phyloP scores from a whole-genome alignment of 179 eudicot genomes.

The Nepenthes alata region DNA sequence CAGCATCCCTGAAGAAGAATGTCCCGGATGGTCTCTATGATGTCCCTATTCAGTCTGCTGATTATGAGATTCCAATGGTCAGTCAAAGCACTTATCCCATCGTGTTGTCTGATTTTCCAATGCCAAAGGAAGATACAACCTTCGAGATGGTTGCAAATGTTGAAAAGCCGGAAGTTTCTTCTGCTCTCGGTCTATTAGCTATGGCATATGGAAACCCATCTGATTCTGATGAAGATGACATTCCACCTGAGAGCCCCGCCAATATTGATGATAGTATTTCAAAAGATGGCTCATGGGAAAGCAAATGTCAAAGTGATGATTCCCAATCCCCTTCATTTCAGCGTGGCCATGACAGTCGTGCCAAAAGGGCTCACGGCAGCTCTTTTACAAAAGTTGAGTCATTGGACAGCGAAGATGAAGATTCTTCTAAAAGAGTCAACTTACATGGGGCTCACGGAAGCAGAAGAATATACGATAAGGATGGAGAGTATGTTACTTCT shows the following conservation, averaged over 20 bases:
- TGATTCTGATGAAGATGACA: slow-evolving; percentile 63
- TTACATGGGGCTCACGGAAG: slow-evolving; percentile 15
- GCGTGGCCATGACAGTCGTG: slow-evolving; percentile 20
- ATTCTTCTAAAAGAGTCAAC: slow-evolving; percentile 14
- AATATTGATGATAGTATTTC: slow-evolving; percentile 22
- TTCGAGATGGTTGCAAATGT: slow-evolving; percentile 13
- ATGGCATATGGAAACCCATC: slow-evolving; percentile 72
- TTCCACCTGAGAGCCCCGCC: slow-evolving; percentile 17
- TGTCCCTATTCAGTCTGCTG: slow-evolving; percentile 30
- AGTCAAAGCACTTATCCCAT: slow-evolving; percentile 6
- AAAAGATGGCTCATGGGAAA: slow-evolving; percentile 27
- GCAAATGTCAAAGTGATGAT: slow-evolving; percentile 25
- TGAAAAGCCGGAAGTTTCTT: slow-evolving; percentile 24
- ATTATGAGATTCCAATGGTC: slow-evolving; percentile 15
- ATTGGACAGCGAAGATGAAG: slow-evolving; percentile 28
- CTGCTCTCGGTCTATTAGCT: slow-evolving; percentile 88
- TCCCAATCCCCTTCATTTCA: slow-evolving; percentile 22
- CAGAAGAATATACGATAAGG: slow-evolving; percentile 21
- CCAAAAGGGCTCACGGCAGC: slow-evolving; percentile 16
- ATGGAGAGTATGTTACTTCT: slow-evolving; percentile 19
- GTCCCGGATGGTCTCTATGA: slow-evolving; percentile 28
- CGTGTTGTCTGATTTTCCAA: neutral
- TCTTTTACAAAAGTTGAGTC: slow-evolving; percentile 9
- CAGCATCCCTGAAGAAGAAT: slow-evolving; percentile 39
- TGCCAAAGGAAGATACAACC: slow-evolving; percentile 9